Evolutionary conservation across 106 monocot species (phyloP).

Genomic region (Xerophyta viscosa): DNA sequence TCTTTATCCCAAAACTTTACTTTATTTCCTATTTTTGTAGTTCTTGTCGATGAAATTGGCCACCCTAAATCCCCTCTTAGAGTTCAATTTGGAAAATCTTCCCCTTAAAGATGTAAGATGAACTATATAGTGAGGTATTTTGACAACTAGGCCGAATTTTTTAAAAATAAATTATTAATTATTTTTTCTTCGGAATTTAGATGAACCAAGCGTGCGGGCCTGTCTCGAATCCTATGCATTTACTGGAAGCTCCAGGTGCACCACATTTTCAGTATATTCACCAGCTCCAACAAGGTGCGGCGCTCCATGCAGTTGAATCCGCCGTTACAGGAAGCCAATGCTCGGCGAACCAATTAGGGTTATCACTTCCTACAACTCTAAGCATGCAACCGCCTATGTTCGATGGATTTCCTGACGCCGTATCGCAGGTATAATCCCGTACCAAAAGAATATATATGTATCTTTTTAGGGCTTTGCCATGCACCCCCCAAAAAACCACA

Average conservation of each 20-base stretch:
- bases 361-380: no score
- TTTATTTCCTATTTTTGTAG: conserved; percentile 28
- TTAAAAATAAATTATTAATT: not conserved
- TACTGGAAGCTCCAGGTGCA: conserved; percentile 16
- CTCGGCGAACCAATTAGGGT: no score
- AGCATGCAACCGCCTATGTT: no score
- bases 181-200: conserved; percentile 11
- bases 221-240: conserved; percentile 18
- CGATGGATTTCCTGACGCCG: no score
- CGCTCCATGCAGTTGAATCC: no score
- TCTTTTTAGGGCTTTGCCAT: no score
- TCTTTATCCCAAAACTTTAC: not conserved
- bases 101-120: conserved; percentile 43
- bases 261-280: conserved; percentile 28
- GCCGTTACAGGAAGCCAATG: no score
- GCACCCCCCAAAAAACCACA: no score
- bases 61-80: conserved; percentile 49
- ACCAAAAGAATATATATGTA: no score
- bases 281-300: no score
- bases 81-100: conserved; percentile 36
- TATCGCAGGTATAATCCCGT: no score
- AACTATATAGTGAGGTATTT: not conserved
- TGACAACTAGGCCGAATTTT: not conserved
- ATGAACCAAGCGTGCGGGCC: conserved; percentile 27
- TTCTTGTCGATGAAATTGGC: conserved; percentile 76